phyloP scores from a whole-genome alignment of 306 rosid species.

The Rosa rugosa region DNA sequence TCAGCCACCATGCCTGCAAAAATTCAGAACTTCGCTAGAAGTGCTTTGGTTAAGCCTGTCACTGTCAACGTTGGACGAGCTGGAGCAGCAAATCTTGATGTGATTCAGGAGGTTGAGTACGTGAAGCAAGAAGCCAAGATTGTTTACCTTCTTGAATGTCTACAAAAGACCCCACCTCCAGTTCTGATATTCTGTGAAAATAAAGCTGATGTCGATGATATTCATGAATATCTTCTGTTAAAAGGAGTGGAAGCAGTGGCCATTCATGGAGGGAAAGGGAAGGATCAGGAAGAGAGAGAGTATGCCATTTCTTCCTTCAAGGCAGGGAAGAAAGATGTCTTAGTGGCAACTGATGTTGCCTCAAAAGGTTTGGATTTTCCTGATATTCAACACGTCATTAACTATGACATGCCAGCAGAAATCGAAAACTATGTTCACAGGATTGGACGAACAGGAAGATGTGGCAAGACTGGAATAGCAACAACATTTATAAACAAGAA shows the following conservation, averaged over 20 bases:
- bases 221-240: slow-evolving; percentile 87
- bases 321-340: slow-evolving; percentile 83
- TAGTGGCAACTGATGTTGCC: slow-evolving; percentile 96
- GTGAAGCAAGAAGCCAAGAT: slow-evolving; percentile 93
- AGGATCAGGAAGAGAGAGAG: slow-evolving; percentile 96
- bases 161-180: slow-evolving; percentile 90
- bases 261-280: slow-evolving; percentile 94
- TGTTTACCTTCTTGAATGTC: slow-evolving; percentile 86
- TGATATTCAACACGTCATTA: slow-evolving; percentile 90
- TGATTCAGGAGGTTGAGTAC: slow-evolving; percentile 90
- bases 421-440: slow-evolving; percentile 96
- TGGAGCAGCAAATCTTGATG: slow-evolving; percentile 92
- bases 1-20: slow-evolving; percentile 96
- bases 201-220: slow-evolving; percentile 92
- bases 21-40: slow-evolving; percentile 86
- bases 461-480: slow-evolving; percentile 94
- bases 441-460: slow-evolving; percentile 92
- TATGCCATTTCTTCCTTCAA: slow-evolving; percentile 77
- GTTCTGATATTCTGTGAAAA: slow-evolving; percentile 86
- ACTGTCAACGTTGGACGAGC: slow-evolving; percentile 91
- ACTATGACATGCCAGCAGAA: slow-evolving; percentile 96
- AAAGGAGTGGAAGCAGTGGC: slow-evolving; percentile 98
- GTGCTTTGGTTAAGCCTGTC: slow-evolving; percentile 78
- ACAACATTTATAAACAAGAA: slow-evolving; percentile 93
- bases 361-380: slow-evolving; percentile 97